Evolutionary conservation across 306 rosid genomes (phyloP).

Genomic region (Cicer bijugum): DNA sequence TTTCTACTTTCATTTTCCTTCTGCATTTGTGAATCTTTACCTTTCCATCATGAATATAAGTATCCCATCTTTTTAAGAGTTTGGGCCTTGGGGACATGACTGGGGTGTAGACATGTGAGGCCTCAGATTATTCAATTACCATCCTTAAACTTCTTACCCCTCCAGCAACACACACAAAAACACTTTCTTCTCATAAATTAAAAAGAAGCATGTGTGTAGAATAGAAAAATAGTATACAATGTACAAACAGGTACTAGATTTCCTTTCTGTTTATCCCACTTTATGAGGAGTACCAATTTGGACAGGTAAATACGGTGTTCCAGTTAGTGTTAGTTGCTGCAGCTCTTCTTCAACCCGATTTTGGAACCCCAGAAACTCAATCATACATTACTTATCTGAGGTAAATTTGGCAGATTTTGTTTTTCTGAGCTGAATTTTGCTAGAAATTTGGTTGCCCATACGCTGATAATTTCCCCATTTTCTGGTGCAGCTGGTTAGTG

Average conservation of each 20-base stretch:
- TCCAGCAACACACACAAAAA: background rate
- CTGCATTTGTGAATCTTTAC: constrained; percentile 7
- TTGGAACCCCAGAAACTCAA: constrained; percentile 78
- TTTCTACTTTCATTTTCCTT: background rate
- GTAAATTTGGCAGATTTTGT: constrained; percentile 40
- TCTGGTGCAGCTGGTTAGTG: constrained; percentile 81
- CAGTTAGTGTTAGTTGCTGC: constrained; percentile 81
- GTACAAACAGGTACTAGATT: background rate
- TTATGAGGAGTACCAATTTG: constrained; percentile 34
- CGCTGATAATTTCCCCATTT: constrained; percentile 20
- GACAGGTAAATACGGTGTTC: constrained; percentile 90
- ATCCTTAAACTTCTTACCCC: background rate
- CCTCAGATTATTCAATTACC: background rate
- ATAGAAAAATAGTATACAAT: background rate
- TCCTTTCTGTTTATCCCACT: constrained; percentile 7
- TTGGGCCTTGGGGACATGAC: background rate
- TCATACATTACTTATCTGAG: constrained; percentile 68
- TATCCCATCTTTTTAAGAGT: background rate
- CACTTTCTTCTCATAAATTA: background rate
- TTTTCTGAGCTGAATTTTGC: background rate
- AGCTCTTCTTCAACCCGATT: constrained; percentile 89
- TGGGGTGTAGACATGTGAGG: background rate
- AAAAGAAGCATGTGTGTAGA: background rate
- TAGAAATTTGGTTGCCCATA: background rate
- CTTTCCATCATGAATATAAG: background rate